A percentile compares a stretch with the other conserved stretches of the same genome.
Evolutionary conservation across 139 green algal species (phyloP).

Genomic region (Gonium pectorale): DNA sequence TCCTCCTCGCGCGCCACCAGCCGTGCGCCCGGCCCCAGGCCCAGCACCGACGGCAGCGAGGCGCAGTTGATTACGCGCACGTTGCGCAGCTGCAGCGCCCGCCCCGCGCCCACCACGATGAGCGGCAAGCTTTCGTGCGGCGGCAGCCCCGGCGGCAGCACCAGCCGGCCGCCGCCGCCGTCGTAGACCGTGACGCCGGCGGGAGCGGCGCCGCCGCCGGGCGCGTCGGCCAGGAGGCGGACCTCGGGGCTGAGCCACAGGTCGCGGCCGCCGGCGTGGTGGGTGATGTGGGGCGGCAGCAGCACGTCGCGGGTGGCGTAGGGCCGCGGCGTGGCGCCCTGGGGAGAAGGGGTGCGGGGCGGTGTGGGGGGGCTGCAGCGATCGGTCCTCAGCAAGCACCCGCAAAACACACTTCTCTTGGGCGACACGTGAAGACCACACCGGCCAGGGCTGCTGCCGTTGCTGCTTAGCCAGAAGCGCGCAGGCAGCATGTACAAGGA

Average conservation of each 20-base stretch:
- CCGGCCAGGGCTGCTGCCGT: too few relatives aligned
- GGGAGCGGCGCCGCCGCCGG: slow-evolving; percentile 31
- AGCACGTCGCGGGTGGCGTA: slow-evolving; percentile 29
- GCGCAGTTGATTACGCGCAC: slow-evolving; percentile 78
- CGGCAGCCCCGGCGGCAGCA: slow-evolving; percentile 72
- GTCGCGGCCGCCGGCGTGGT: slow-evolving; percentile 47
- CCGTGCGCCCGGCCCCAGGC: slow-evolving; percentile 70
- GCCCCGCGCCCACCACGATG: slow-evolving; percentile 83
- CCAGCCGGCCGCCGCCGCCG: slow-evolving; percentile 70
- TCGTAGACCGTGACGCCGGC: slow-evolving; percentile 73
- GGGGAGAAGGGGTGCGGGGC: too few relatives aligned
- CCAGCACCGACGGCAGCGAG: slow-evolving; percentile 77
- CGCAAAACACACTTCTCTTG: too few relatives aligned
- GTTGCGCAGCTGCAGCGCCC: slow-evolving; percentile 85
- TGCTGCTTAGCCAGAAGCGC: too few relatives aligned
- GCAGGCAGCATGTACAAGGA: too few relatives aligned
- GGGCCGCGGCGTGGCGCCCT: slow-evolving; percentile 37
- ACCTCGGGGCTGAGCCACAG: slow-evolving; percentile 87
- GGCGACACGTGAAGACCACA: too few relatives aligned
- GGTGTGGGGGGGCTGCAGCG: too few relatives aligned
- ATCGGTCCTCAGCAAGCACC: too few relatives aligned
- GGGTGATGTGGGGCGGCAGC: not conserved
- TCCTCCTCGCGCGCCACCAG: slow-evolving; percentile 60
- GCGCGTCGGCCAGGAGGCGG: slow-evolving; percentile 87
- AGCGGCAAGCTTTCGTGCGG: slow-evolving; percentile 79